Conservation (phyloP, 805 yeast species). For the Wickerhamiella musiphila region DNA sequence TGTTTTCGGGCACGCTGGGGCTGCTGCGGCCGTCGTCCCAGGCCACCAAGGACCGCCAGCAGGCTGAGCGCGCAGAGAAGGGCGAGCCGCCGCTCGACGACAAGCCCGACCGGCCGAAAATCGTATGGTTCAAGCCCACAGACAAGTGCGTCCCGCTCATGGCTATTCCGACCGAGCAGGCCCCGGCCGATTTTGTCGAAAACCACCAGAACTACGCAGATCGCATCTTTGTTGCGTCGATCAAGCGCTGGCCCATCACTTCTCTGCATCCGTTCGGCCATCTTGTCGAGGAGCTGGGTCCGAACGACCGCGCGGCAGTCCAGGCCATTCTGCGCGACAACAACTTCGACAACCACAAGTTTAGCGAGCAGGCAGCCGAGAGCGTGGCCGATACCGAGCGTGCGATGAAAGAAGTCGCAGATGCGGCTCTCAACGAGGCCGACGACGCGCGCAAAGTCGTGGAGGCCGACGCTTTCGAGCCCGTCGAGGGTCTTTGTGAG, state of each 20-base stretch:
- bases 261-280: slow-evolving; percentile 97
- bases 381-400: slow-evolving; percentile 24
- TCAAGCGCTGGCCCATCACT: slow-evolving; percentile 98
- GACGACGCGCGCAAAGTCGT: background rate
- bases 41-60: slow-evolving; percentile 56
- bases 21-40: slow-evolving; percentile 90
- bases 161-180: slow-evolving; percentile 97
- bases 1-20: slow-evolving; percentile 88
- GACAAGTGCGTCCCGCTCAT: slow-evolving; percentile 94
- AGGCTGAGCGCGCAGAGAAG: slow-evolving; percentile 19
- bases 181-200: slow-evolving; percentile 87
- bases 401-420: slow-evolving; percentile 4
- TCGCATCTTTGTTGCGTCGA: slow-evolving; percentile 80
- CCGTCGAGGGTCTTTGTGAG: slow-evolving; percentile 43
- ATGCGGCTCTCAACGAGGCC: slow-evolving; percentile 1
- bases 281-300: slow-evolving; percentile 70
- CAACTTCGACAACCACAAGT: slow-evolving; percentile 26
- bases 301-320: slow-evolving; percentile 59
- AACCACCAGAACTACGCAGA: slow-evolving; percentile 71
- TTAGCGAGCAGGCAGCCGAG: slow-evolving; percentile 25
- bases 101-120: slow-evolving; percentile 49
- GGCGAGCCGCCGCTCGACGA: slow-evolving; percentile 14
- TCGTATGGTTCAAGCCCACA: slow-evolving; percentile 98
- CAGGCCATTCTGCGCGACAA: slow-evolving; percentile 71
- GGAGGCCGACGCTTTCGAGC: slow-evolving; percentile 35